A percentile compares a stretch with the other conserved stretches of the same genome.
phyloP scores from a whole-genome alignment of 441 rosid genomes.

The Syzygium syzygioides region DNA sequence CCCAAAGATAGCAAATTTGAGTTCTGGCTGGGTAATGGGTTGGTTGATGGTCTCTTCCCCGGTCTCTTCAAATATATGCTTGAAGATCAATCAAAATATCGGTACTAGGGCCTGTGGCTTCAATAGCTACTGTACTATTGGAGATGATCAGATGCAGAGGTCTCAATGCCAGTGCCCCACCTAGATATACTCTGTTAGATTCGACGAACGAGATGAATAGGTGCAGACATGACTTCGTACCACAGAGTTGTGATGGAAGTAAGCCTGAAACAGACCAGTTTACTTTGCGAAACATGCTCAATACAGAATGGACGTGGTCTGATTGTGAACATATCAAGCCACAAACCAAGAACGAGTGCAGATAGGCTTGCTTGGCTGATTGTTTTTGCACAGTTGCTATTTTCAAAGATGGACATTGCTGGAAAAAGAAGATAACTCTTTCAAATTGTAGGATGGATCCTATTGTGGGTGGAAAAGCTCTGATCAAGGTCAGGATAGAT shows the following conservation, averaged over 20 bases:
- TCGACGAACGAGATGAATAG: slow-evolving; percentile 24
- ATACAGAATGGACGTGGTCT: slow-evolving; percentile 9
- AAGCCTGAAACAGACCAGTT: slow-evolving; percentile 5
- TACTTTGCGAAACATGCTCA: background rate
- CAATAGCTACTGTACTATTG: slow-evolving; percentile 32
- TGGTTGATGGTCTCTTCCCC: background rate
- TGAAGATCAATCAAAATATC: background rate
- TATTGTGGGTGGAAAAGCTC: background rate
- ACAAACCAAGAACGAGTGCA: slow-evolving; percentile 11
- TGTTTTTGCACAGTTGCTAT: slow-evolving; percentile 19
- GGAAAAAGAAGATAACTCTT: slow-evolving; percentile 1
- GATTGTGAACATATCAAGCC: background rate
- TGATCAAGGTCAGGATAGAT: slow-evolving; percentile 6
- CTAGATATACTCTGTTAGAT: slow-evolving; percentile 18
- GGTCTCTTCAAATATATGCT: slow-evolving; percentile 14
- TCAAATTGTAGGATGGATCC: background rate
- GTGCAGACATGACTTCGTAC: slow-evolving; percentile 21
- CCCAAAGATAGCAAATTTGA: slow-evolving; percentile 6
- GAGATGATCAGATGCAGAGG: slow-evolving; percentile 3
- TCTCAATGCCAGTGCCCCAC: slow-evolving; percentile 30
- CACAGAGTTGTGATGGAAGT: slow-evolving; percentile 18
- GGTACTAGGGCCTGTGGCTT: slow-evolving; percentile 37
- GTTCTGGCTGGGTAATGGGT: background rate
- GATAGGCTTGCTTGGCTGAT: slow-evolving; percentile 21
- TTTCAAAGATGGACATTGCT: slow-evolving; percentile 2